These are phyloP conservation scores for Aspergillus asperescens DNA, from an alignment of 495 filamentous ascomycete species.

Conservation along the genomic window DNA sequence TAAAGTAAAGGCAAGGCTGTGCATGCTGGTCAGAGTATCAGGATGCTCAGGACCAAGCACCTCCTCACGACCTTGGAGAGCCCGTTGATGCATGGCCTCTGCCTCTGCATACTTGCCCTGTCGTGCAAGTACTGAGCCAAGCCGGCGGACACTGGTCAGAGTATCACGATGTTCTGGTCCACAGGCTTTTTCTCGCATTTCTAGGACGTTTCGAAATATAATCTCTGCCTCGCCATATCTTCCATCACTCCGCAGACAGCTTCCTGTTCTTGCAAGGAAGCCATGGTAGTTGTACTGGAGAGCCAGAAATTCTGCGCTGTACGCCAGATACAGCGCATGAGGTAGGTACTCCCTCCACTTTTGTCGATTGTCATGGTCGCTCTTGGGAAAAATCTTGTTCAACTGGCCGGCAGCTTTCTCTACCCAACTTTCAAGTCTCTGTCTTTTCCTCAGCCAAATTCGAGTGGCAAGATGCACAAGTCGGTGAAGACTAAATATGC, in stretches of 20 bases:
- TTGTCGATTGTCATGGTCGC: neutral
- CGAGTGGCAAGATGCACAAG: constrained; percentile 22
- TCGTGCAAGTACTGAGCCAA: no score
- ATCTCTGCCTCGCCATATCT: neutral
- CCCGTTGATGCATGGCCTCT: no score
- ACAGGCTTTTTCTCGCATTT: neutral
- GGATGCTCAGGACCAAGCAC: no score
- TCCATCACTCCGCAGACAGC: neutral
- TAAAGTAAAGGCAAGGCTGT: no score
- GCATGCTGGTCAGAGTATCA: no score
- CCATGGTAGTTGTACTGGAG: neutral
- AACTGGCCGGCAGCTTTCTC: neutral
- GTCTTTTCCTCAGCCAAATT: constrained; percentile 9
- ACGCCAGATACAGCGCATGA: neutral
- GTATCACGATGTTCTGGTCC: neutral
- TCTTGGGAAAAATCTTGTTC: neutral
- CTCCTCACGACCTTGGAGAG: no score
- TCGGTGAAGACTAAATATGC: constrained; percentile 16
- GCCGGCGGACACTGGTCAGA: neutral
- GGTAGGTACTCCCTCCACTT: neutral
- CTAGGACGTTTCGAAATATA: neutral
- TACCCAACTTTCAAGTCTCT: neutral
- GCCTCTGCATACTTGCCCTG: no score
- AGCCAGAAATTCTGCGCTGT: neutral
- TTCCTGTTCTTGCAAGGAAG: neutral